Evolutionary conservation across 495 filamentous ascomycete genomes (phyloP), one percentile per base, ranked within the genome.

Genomic region (Polyplosphaeria fusca): DNA sequence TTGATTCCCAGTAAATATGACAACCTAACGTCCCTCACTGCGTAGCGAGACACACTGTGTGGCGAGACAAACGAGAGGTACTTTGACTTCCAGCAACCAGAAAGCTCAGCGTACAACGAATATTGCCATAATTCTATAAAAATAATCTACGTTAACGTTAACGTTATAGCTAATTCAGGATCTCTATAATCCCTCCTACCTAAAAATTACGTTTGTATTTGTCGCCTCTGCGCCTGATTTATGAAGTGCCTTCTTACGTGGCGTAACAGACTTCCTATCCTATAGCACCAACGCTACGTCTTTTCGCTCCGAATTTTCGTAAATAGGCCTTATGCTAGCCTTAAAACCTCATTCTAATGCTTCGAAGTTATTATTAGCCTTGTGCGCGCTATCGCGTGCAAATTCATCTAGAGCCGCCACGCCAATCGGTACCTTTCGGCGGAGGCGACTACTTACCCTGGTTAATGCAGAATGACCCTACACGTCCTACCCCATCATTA

Each of bases 111-210:
- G n/a, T n/a, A n/a, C n/a, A n/a, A n/a, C n/a, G n/a, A n/a, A n/a
- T n/a, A n/a, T n/a, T n/a, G n/a, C n/a, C n/a, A n/a, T 43, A 44
- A 23, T 52, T 44, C 38, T 58, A 30, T 43, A 58, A 43, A 52
- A 52, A 28, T 47, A 20, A 52, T 58, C 25, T 58, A 43, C 47
- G n/a, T n/a, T n/a, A n/a, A n/a, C n/a, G n/a, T n/a, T n/a, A n/a
- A n/a, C n/a, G n/a, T n/a, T 52, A 58, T 58, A 58, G 55, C 55
- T 58, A 58, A 40, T 58, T 49, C 22, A 52, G 44, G 52, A 52
- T 39, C 51, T 38, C 47, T 25, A 18, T 42, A 47, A 52, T 37
- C 47, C 35, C 38, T 58, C 47, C 23, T 32, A 52, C 35, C 35
- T 52, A 52, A 52, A 58, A 58, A 58, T 58, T 50, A 58, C 47